phyloP scores from a whole-genome alignment of 2,329 filamentous ascomycete species.

The Colletotrichum musicola region DNA sequence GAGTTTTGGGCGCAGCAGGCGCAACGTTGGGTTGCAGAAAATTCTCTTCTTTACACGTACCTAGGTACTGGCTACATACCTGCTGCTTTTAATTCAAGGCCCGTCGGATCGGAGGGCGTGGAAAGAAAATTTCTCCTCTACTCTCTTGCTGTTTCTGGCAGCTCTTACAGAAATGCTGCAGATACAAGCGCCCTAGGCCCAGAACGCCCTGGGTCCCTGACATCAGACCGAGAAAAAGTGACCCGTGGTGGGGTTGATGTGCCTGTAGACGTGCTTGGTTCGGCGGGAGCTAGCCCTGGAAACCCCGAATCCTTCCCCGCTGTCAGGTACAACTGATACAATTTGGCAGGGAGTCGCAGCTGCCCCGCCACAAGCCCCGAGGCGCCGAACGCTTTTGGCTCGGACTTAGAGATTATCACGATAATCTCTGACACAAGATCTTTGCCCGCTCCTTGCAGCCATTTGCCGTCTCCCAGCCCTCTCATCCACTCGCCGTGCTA shows the following conservation, averaged over 20 bases:
- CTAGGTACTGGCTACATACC: too few relatives aligned
- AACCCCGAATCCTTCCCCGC: slow-evolving; percentile 29
- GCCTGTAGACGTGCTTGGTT: slow-evolving; percentile 1
- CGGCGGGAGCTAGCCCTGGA: slow-evolving; percentile 29
- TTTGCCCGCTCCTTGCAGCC: slow-evolving; percentile 18
- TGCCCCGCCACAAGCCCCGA: slow-evolving; percentile 30
- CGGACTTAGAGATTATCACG: slow-evolving; percentile 37
- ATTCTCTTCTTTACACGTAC: background rate
- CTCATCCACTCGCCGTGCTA: slow-evolving; percentile 32
- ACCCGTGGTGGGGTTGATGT: slow-evolving; percentile 21
- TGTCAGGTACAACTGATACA: slow-evolving; percentile 18
- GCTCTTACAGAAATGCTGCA: background rate
- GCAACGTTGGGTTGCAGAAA: slow-evolving; percentile 6
- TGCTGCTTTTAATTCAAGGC: too few relatives aligned
- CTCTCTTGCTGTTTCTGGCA: background rate
- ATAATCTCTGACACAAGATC: slow-evolving; percentile 29
- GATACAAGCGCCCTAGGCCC: background rate
- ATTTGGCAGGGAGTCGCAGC: slow-evolving; percentile 9
- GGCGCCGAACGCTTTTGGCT: slow-evolving; percentile 27
- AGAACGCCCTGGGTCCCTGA: slow-evolving; percentile 25
- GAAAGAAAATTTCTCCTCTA: background rate
- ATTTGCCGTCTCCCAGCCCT: slow-evolving; percentile 13
- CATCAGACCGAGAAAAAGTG: slow-evolving; percentile 32
- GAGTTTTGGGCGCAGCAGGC: slow-evolving; percentile 33
- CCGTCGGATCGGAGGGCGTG: too few relatives aligned